phyloP scores from a whole-genome alignment of 148 eudicot genomes.

The Mesembryanthemum crystallinum region DNA sequence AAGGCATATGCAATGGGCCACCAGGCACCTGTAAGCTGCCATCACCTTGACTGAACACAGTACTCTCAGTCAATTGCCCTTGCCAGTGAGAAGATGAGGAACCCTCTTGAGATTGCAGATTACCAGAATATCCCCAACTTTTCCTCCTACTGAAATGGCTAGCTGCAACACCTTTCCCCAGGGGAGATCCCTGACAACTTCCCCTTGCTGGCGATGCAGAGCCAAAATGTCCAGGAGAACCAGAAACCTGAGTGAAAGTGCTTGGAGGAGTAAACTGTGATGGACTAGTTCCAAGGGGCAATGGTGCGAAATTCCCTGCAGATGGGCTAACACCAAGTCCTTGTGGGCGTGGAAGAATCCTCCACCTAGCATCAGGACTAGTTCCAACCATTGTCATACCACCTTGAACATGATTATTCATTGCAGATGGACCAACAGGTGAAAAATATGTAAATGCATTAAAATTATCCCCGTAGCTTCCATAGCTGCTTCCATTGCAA shows the following conservation, averaged over 20 bases:
- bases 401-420: conserved; percentile 60
- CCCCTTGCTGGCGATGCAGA: conserved; percentile 81
- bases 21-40: conserved; percentile 44
- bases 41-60: conserved; percentile 48
- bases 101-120: conserved; percentile 52
- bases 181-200: conserved; percentile 75
- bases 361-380: conserved; percentile 81
- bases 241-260: conserved; percentile 51
- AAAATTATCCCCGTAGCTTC: conserved; percentile 86
- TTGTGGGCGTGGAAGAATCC: conserved; percentile 52
- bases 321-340: conserved; percentile 86
- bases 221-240: conserved; percentile 86
- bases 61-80: conserved; percentile 46
- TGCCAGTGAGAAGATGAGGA: conserved; percentile 54
- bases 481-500: conserved; percentile 72
- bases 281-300: conserved; percentile 96
- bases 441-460: conserved; percentile 73
- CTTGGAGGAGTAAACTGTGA: conserved; percentile 95
- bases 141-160: conserved; percentile 71
- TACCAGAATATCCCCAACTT: conserved; percentile 61
- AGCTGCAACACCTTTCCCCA: conserved; percentile 62
- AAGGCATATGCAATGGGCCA: conserved; percentile 49
- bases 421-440: conserved; percentile 77
- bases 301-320: conserved; percentile 66
- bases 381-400: conserved; percentile 64